Evolutionary conservation across 148 eudicot species (phyloP), one percentile per base, ranked within the genome.

Genomic region (Fagopyrum tataricum): DNA sequence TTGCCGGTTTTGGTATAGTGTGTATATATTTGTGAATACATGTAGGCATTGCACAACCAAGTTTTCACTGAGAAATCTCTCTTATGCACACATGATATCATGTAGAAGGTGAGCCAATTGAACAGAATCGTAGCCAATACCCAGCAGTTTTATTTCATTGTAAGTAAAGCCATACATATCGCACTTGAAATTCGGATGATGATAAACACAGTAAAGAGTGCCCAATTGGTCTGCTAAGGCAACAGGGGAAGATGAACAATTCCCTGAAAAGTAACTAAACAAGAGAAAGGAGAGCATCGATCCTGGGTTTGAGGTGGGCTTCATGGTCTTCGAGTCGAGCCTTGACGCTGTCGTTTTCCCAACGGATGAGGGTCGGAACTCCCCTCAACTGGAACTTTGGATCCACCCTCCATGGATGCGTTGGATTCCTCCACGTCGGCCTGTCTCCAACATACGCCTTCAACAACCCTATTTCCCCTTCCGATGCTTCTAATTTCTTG

Each of bases 291-390:
- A 94, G 93, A 72, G 85, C 72, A 44, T 83, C 83, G 23, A 95
- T 88, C 48, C 87, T 90, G 24, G 67, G 53, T 44, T 81, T 91
- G 40, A 90, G 42, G 70, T 92, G 96, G 59, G 99, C 96, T 78
- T 95, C 96, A 74, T 91, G 86, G 75, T 95, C 99, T 77, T 90
- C 99, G 43, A 95, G 97, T 21, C 97, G 90, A 53, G 83, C 87
- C 77, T 78, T 83, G 67, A 86, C 73, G 13, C 78, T 81, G 66
- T 79, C 91, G 47, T 84, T 80, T 67, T 87, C 90, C 97, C 97
- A 95, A 11, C 87, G 85, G 71, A 91, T 67, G 21, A 95, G 83
- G 0, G 97, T 95, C 4, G 99, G 97, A 72, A 95, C 99, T 31
- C 97, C 96, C 59, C 70, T 87, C 71, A 95, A 86, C 80, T 90